Evolutionary conservation across 345 rosid genomes (phyloP), one percentile per base, ranked within the genome.

Genomic region (Dovyalis caffra): DNA sequence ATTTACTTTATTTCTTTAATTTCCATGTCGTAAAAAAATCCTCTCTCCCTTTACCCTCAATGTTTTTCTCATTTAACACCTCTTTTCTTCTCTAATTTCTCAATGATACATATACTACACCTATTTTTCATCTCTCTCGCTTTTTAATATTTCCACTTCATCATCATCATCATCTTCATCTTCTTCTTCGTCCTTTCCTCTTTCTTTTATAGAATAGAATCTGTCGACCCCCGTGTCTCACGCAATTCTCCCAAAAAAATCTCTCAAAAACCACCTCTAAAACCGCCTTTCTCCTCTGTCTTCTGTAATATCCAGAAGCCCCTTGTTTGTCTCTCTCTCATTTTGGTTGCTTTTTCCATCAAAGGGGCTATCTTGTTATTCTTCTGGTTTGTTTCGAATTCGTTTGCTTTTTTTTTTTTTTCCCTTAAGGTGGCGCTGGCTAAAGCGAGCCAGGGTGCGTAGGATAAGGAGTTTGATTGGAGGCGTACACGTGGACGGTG

Each of bases 391-490:
- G 9, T n/a, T 6, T 58, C 29, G 16, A 2, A 25, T 70, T 47
- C 58, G 8, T 34, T 33, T 37, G 47, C 7, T 69, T 69, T 61
- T 15, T 35, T 56, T 57, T n/a, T n/a, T n/a, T n/a, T n/a, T n/a
- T n/a, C n/a, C n/a, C n/a, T n/a, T 15, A 20, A 9, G 64, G 74
- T 6, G 31, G 60, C 28, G 64, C 25, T 26, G 16, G 56, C 69
- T 76, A 72, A 29, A 31, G 28, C 67, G 74, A 16, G 72, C 78
- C 66, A 2, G 66, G 67, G 79, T 75, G 78, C 78, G 73, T 61
- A 75, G 65, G 64, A 71, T 75, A 10, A 35, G 64, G 15, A 32
- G 38, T 4, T 31, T 72, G 40, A 61, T n/a, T 72, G 43, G 28
- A 6, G 74, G 26, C 45, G 49, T 74, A 25, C 58, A 53, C 57